Percentiles rank a stretch among this genome's conserved stretches.
phyloP scores from a whole-genome alignment of 805 yeast genomes.

The Myxozyma neotropica region DNA sequence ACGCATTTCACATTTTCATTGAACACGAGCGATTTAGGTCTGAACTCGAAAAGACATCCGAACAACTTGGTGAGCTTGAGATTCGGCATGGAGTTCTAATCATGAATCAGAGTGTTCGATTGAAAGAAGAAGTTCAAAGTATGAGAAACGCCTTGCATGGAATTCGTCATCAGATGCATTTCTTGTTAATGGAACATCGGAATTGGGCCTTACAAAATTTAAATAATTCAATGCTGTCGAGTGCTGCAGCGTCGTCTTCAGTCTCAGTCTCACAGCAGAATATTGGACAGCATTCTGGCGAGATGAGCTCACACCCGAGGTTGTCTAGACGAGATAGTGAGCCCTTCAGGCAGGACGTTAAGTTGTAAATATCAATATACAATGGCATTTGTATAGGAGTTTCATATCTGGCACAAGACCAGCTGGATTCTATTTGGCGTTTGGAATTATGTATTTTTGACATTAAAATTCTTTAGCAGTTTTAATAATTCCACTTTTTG shows the following conservation, averaged over 20 bases:
- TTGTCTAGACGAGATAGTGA: conserved; percentile 16
- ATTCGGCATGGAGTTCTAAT: conserved; percentile 41
- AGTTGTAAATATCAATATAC: conserved; percentile 9
- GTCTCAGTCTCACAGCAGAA: not conserved
- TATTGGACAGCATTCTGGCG: not conserved
- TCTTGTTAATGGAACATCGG: conserved; percentile 41
- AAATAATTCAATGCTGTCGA: not conserved
- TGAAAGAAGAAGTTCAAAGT: conserved; percentile 42
- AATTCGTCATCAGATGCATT: conserved; percentile 44
- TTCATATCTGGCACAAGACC: no score
- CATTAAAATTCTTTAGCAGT: no score
- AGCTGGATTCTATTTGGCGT: no score
- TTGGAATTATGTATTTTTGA: no score
- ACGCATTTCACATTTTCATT: conserved; percentile 37
- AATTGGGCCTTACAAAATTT: conserved; percentile 27
- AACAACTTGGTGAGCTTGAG: conserved; percentile 41
- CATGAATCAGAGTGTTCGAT: conserved; percentile 42
- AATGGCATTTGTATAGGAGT: not conserved
- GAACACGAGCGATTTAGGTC: conserved; percentile 44
- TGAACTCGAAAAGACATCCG: conserved; percentile 41
- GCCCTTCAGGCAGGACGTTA: conserved; percentile 29
- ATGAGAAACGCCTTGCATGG: conserved; percentile 41
- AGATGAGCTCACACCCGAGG: not conserved
- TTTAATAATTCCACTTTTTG: no score
- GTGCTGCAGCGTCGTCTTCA: not conserved